phyloP scores from a whole-genome alignment of 2,329 filamentous ascomycete species.

The Trichoderma semiorbis region DNA sequence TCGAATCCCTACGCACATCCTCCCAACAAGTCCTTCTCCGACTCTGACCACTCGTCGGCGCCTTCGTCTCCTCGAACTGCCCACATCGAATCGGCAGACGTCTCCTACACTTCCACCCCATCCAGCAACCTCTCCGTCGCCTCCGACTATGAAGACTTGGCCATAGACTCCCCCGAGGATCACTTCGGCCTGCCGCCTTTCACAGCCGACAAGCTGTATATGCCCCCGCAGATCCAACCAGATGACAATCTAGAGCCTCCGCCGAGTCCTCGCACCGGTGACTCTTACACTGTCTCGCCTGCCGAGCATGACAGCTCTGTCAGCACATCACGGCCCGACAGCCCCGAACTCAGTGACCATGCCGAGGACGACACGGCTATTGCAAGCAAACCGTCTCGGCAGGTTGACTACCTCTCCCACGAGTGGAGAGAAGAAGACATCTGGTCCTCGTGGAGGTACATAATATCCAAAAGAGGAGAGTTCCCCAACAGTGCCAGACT shows the following conservation, averaged over 20 bases:
- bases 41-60: slow-evolving; percentile 50
- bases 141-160: slow-evolving; percentile 52
- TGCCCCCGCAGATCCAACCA: slow-evolving; percentile 30
- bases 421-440: slow-evolving; percentile 95
- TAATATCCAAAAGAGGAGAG: slow-evolving; percentile 72
- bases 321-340: slow-evolving; percentile 54
- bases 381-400: slow-evolving; percentile 70
- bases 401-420: slow-evolving; percentile 94
- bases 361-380: slow-evolving; percentile 79
- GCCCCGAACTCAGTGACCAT: slow-evolving; percentile 53
- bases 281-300: slow-evolving; percentile 52
- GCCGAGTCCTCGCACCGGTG: slow-evolving; percentile 47
- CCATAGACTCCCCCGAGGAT: slow-evolving; percentile 46
- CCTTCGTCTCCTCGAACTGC: slow-evolving; percentile 55
- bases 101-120: slow-evolving; percentile 60
- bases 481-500: slow-evolving; percentile 79
- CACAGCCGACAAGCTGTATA: slow-evolving; percentile 45
- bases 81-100: slow-evolving; percentile 51
- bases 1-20: slow-evolving; percentile 43
- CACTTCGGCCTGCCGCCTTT: slow-evolving; percentile 46
- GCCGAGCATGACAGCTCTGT: slow-evolving; percentile 52
- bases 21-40: slow-evolving; percentile 41
- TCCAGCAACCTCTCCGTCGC: slow-evolving; percentile 61
- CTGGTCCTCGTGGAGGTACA: slow-evolving; percentile 95
- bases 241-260: slow-evolving; percentile 47